Evolutionary conservation across 1,284 basidiomycete species (phyloP).

Genomic region (Ganoderma lingzhi): DNA sequence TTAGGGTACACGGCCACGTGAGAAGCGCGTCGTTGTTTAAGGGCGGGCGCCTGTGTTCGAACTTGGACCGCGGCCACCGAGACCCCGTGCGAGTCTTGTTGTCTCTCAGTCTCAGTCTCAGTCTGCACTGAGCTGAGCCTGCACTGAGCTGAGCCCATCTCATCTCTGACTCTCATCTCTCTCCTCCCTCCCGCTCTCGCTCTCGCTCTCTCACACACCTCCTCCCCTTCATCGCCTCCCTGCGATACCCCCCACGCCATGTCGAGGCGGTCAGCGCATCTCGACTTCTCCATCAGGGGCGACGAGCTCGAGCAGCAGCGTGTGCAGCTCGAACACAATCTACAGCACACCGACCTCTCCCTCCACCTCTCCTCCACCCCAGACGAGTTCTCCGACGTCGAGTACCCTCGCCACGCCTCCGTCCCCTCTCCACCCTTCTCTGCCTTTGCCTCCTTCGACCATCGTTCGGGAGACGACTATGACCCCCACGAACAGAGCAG

Average conservation of each 20-base stretch:
- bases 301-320: constrained; percentile 77
- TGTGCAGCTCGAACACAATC: constrained; percentile 77
- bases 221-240: constrained; percentile 15
- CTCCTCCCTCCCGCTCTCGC: constrained; percentile 14
- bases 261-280: constrained; percentile 35
- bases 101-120: no score
- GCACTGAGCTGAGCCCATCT: no score
- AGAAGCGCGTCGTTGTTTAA: constrained; percentile 36
- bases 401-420: constrained; percentile 73
- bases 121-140: no score
- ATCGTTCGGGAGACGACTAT: constrained; percentile 62
- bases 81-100: neutral
- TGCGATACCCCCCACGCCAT: constrained; percentile 36
- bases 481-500: constrained; percentile 60
- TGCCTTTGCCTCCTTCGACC: constrained; percentile 67
- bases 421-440: constrained; percentile 55
- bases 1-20: constrained; percentile 34
- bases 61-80: constrained; percentile 10
- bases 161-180: neutral
- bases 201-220: constrained; percentile 12
- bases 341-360: constrained; percentile 74
- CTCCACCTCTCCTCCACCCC: constrained; percentile 64
- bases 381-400: constrained; percentile 58
- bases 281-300: constrained; percentile 60
- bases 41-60: constrained; percentile 25